Conservation (phyloP, 768 basidiomycete species). For the Cytidiella melzeri region DNA sequence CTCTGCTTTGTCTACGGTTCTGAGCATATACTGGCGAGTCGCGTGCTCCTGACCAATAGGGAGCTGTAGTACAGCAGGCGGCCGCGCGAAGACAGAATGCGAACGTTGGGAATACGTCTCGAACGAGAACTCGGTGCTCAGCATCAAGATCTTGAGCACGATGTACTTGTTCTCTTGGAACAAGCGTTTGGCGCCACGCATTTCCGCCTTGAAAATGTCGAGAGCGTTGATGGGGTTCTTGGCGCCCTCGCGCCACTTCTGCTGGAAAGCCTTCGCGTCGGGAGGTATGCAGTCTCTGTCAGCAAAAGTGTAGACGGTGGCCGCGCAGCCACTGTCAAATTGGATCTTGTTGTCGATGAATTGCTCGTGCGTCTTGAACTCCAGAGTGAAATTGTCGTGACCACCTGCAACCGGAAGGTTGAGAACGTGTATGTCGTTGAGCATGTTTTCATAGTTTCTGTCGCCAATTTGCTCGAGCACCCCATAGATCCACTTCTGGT, state of each 20-base stretch:
- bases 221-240: background rate
- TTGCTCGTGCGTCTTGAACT: too few relatives aligned
- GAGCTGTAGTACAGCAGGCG: constrained; percentile 7
- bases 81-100: background rate
- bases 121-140: constrained; percentile 3
- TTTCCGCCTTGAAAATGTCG: constrained; percentile 3
- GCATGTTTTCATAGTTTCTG: constrained; percentile 17
- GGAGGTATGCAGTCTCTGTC: background rate
- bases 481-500: too few relatives aligned
- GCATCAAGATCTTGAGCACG: background rate
- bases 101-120: constrained; percentile 6
- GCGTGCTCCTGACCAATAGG: too few relatives aligned
- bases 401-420: constrained; percentile 26
- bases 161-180: too few relatives aligned
- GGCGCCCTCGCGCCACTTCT: background rate
- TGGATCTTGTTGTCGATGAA: constrained; percentile 29
- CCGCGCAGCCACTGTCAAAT: constrained; percentile 32
- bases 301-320: constrained; percentile 17
- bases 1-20: constrained; percentile 4
- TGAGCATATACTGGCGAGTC: too few relatives aligned
- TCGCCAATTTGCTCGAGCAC: constrained; percentile 6
- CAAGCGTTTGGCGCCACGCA: background rate
- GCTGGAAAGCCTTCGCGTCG: background rate
- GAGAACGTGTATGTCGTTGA: constrained; percentile 15
- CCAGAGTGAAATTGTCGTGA: constrained; percentile 36